Percentiles rank a stretch among this genome's conserved stretches.
phyloP scores from a whole-genome alignment of 73 alveolate genomes.

The Paramecium caudatum region DNA sequence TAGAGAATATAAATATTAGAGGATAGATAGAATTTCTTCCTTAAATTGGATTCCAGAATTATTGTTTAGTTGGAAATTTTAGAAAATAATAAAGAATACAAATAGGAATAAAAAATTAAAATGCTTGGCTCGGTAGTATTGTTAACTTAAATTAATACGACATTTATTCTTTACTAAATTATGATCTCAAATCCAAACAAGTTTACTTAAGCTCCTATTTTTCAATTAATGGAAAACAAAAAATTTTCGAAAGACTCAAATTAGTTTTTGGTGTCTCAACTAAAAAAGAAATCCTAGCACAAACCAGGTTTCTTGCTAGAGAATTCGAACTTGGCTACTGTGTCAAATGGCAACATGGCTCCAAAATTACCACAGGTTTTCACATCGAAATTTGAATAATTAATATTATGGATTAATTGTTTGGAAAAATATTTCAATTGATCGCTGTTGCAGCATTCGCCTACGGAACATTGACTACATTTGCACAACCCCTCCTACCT shows the following conservation, averaged over 20 bases:
- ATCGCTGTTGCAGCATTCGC: slow-evolving; percentile 29
- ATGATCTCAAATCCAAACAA: not conserved
- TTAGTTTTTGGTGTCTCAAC: not conserved
- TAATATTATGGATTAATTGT: slow-evolving; percentile 36
- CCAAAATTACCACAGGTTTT: not conserved
- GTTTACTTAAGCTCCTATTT: not conserved
- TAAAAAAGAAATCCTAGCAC: not conserved
- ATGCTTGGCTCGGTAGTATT: not conserved
- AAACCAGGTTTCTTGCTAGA: not conserved
- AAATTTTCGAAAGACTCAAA: not conserved
- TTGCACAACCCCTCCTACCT: slow-evolving; percentile 3
- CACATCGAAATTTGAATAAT: slow-evolving; percentile 20
- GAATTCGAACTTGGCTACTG: not conserved
- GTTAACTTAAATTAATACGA: not conserved
- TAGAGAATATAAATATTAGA: not conserved
- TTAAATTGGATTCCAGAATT: not conserved
- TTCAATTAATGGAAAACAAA: not conserved
- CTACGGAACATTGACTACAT: slow-evolving; percentile 58
- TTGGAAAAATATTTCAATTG: slow-evolving; percentile 29
- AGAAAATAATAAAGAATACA: not conserved
- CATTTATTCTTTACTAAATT: not conserved
- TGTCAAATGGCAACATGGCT: not conserved
- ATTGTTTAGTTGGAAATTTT: slow-evolving; percentile 8
- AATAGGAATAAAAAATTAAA: not conserved
- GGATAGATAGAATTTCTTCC: not conserved